Conservation (phyloP, 2,329 filamentous ascomycete genomes). For the Emmonsiellopsis sp. region DNA sequence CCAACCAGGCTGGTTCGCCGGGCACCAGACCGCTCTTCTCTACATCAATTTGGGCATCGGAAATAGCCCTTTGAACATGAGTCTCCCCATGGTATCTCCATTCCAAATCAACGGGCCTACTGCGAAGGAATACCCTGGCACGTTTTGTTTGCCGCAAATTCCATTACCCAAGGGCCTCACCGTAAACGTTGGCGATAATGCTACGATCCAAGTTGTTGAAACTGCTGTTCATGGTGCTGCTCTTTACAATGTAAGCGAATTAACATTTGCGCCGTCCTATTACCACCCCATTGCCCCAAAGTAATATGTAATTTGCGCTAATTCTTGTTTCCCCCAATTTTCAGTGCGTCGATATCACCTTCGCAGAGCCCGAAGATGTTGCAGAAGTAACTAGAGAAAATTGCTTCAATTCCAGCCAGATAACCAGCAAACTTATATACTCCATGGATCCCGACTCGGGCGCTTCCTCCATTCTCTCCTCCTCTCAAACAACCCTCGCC, state of each 20-base stretch:
- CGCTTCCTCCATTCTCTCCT: conserved; percentile 1
- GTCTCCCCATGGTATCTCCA: conserved; percentile 65
- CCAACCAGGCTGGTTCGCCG: conserved; percentile 93
- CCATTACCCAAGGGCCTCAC: conserved; percentile 64
- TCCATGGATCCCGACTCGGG: conserved; percentile 10
- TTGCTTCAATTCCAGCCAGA: conserved; percentile 67
- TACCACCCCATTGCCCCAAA: background rate
- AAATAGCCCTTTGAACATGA: conserved; percentile 77
- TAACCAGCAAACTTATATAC: conserved; percentile 6
- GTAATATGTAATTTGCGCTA: background rate
- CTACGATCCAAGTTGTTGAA: conserved; percentile 84
- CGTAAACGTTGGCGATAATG: conserved; percentile 72
- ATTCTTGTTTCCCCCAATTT: background rate
- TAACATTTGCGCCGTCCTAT: background rate
- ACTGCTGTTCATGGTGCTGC: conserved; percentile 72
- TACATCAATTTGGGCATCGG: conserved; percentile 89
- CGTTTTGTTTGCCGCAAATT: conserved; percentile 82
- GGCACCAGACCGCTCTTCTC: conserved; percentile 70
- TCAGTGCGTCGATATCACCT: conserved; percentile 90
- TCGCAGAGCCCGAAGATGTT: conserved; percentile 70
- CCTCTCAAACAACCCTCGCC: conserved; percentile 11
- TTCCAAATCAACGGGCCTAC: conserved; percentile 77
- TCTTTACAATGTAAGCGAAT: conserved; percentile 61
- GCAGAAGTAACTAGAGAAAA: conserved; percentile 66
- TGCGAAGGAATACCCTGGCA: conserved; percentile 77